phyloP scores from a whole-genome alignment of 768 basidiomycete species.

The Leccinum rimulosum region DNA sequence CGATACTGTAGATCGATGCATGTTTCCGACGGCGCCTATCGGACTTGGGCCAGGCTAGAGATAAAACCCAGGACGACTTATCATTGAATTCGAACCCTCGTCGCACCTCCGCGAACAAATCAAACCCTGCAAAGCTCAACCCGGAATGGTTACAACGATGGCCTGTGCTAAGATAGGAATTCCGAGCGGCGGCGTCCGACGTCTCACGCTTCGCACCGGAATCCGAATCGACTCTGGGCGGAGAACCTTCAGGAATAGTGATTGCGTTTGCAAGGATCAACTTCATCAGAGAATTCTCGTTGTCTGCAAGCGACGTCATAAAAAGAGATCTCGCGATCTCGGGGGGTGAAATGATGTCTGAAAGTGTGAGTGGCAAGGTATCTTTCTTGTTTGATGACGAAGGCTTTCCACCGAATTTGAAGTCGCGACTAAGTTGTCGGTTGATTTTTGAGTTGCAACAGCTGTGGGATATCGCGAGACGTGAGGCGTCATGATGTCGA shows the following conservation, averaged over 20 bases:
- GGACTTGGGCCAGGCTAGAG: conserved; percentile 45
- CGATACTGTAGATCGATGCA: conserved; percentile 70
- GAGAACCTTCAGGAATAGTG: conserved; percentile 34
- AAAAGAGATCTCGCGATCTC: conserved; percentile 51
- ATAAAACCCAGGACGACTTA: conserved; percentile 61
- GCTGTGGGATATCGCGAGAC: conserved; percentile 28
- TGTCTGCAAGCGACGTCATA: conserved; percentile 40
- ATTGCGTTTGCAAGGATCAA: conserved; percentile 53
- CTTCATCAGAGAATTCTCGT: conserved; percentile 52
- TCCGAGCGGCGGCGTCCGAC: conserved; percentile 17
- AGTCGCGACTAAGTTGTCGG: conserved; percentile 66
- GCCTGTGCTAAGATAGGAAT: conserved; percentile 14
- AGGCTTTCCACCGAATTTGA: conserved; percentile 66
- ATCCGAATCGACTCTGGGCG: conserved; percentile 44
- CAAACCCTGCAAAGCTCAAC: conserved; percentile 67
- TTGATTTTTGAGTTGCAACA: conserved; percentile 50
- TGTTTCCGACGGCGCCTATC: conserved; percentile 43
- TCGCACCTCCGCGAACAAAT: conserved; percentile 78
- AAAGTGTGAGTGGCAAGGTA: conserved; percentile 46
- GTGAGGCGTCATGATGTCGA: conserved; percentile 13
- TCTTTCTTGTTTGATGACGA: conserved; percentile 15
- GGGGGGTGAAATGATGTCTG: conserved; percentile 73
- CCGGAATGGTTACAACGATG: conserved; percentile 45
- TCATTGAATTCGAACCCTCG: conserved; percentile 73
- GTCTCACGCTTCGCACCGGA: conserved; percentile 37